phyloP scores from a whole-genome alignment of 805 yeast genomes.

The Starmerella khaoyaiensis region DNA sequence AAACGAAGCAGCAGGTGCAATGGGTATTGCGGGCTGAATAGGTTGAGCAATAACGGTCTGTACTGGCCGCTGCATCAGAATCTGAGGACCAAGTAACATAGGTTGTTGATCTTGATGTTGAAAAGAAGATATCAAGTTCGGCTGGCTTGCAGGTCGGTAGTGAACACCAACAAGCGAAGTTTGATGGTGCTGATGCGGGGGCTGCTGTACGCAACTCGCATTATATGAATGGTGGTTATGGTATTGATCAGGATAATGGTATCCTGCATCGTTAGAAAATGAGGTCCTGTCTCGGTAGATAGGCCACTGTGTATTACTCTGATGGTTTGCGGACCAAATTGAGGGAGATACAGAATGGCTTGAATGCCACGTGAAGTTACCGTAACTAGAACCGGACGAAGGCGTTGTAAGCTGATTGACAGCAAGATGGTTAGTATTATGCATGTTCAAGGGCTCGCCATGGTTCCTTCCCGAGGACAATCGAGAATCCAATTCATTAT shows the following conservation, averaged over 20 bases:
- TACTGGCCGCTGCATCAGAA: no score
- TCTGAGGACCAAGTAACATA: no score
- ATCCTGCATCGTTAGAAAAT: not conserved
- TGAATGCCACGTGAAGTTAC: constrained; percentile 10
- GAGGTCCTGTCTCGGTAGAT: not conserved
- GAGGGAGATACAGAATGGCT: constrained; percentile 14
- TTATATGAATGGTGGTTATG: not conserved
- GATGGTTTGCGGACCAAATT: constrained; percentile 19
- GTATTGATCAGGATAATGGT: constrained; percentile 1
- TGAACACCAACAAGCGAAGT: not conserved
- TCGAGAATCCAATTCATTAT: no score
- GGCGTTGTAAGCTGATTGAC: constrained; percentile 13
- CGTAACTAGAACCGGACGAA: constrained; percentile 2
- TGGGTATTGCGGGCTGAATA: no score
- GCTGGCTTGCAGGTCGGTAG: not conserved
- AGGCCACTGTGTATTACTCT: constrained; percentile 11
- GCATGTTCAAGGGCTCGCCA: no score
- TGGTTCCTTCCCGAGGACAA: no score
- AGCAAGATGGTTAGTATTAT: no score
- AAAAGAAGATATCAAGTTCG: no score
- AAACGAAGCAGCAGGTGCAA: no score
- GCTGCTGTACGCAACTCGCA: not conserved
- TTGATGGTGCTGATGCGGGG: not conserved
- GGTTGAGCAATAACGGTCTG: no score
- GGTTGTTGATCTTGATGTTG: not conserved